Base-by-base conservation (phyloP, 2,329 filamentous ascomycete genomes). In the Aureobasidium sp. region DNA sequence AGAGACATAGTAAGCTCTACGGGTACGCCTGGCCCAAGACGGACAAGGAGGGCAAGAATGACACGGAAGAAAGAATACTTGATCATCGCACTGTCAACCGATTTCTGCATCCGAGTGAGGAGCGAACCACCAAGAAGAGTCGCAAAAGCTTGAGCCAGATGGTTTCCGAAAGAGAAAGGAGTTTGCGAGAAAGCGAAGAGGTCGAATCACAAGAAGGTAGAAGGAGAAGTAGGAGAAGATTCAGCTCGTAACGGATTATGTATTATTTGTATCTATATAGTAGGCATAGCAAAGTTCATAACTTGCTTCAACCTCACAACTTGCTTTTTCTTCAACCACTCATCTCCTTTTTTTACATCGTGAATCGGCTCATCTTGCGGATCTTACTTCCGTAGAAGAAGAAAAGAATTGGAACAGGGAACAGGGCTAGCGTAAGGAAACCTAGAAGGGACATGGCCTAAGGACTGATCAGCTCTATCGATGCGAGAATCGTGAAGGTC, bases 1-100 rank as follows among this genome's bases (percentile, higher is more conserved):
- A 99, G 76, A 85, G 94, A 0, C 94, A 99, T 71, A 95, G 90
- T 16, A 97, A 96, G 77, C 78, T 99, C 0, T 99, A 97, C 72
- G 95, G 95, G 0, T 97, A 89, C 70, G 81, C 88, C 62, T 99
- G 94, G 94, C 94, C 94, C 6, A 97, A 99, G 78, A 97, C 94
- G 0, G 89, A 96, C 63, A 88, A 82, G 64, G 85, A 88, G 30
- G 90, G 90, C 0, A 84, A 85, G 16, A 74, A 83, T 25, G 94
- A 97, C 71, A 86, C 83, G 9, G 81, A 85, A 65, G 79, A 85
- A 67, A 74, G 85, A 6, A 78, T 96, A 0, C 80, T 94, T 63
- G 93, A 97, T 71, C 92, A 97, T 70, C 82, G 93, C n/a, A 86
- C 82, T 0, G 83, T 97, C 3, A 89, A 97, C 73, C 87, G 93